Conservation (phyloP, 768 basidiomycete species). For the Lactarius psammicola region DNA sequence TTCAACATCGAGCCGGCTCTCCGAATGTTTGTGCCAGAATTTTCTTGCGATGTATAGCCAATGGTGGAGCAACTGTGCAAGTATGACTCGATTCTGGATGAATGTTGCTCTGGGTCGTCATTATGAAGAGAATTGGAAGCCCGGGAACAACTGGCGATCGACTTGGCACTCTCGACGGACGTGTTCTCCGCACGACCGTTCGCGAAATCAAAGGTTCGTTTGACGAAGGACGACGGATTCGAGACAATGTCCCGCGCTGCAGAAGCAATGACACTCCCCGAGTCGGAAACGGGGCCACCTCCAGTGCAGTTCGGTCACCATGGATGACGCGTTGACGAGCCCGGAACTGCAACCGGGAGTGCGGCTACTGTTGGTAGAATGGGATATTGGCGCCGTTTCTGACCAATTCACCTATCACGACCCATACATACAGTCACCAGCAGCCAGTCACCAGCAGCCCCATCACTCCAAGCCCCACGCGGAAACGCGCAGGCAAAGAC, state of each 20-base stretch:
- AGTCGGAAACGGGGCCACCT: constrained; percentile 49
- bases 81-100: constrained; percentile 44
- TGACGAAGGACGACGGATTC: constrained; percentile 38
- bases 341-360: constrained; percentile 47
- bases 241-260: constrained; percentile 59
- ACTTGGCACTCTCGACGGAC: constrained; percentile 58
- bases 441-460: not conserved
- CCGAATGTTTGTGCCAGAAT: constrained; percentile 41
- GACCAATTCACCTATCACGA: constrained; percentile 52
- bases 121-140: constrained; percentile 52
- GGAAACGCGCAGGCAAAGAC: not conserved
- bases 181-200: constrained; percentile 53
- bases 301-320: constrained; percentile 51
- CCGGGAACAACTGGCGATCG: constrained; percentile 59
- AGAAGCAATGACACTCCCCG: constrained; percentile 49
- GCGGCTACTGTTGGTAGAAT: constrained; percentile 63
- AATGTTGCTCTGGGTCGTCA: constrained; percentile 41
- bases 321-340: not conserved
- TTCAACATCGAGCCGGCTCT: constrained; percentile 48
- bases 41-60: constrained; percentile 37
- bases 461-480: not conserved
- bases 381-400: constrained; percentile 58
- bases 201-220: constrained; percentile 27
- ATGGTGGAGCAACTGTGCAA: constrained; percentile 42
- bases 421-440: constrained; percentile 47